Evolutionary conservation across 1,284 basidiomycete species (phyloP), one percentile per base, ranked within the genome.

Genomic region (Ustilago hordei): DNA sequence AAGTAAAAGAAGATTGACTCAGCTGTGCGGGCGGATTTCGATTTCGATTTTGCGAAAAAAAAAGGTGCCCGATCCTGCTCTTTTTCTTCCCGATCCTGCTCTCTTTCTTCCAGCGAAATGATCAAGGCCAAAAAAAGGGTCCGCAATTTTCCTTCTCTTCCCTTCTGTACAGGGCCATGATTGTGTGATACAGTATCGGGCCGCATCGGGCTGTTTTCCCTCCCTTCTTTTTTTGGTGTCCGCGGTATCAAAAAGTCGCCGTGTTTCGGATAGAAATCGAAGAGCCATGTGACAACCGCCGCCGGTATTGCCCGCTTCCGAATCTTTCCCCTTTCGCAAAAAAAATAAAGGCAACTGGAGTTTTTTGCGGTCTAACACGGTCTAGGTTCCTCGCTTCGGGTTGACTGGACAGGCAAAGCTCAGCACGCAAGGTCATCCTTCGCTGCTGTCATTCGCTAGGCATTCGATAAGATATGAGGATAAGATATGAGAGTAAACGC

Each of bases 171-270:
- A n/a, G 15, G 5, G 23, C 23, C 2, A 28, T 28, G 3, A 28
- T 28, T 28, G 23, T 28, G 23, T 28, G 3, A 28, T 28, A 31
- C 6, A 15, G 13, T 13, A 45, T 64, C 62, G 62, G 62, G 62
- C n/a, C 62, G 62, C 56, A 47, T 57, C 62, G 55, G 62, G 62
- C 36, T 50, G 23, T 9, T 9, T 48, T 19, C 3, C n/a, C 45
- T 23, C 13, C 17, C 28, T 48, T 8, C 17, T 31, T 48, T 4
- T 48, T 48, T 9, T 23, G 8, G 7, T 31, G 9, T 50, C 48
- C 48, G 48, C 48, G 28, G 48, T 28, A 28, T 28, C 23, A 28
- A 53, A 35, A 53, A 53, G 32, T 53, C 50, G 50, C 50, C 50
- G 50, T 23, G 34, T 15, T 11, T 53, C 50, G 50, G 50, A 28